These are phyloP conservation scores for Tetrastigma voinierianum DNA, from an alignment of 164 flowering plant species.

Conservation along the genomic window DNA sequence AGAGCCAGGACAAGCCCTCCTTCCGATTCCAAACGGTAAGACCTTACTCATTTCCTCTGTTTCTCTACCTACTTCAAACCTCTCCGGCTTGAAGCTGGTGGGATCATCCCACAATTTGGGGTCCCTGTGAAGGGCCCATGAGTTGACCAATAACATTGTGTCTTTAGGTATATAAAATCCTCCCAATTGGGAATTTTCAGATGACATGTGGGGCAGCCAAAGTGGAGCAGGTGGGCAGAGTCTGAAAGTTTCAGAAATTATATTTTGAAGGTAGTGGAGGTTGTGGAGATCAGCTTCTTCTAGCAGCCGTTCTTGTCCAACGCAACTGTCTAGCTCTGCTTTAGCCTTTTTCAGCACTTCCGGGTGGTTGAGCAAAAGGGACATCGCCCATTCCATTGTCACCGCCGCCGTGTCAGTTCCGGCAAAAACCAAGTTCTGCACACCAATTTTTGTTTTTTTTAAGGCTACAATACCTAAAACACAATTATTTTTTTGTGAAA, in stretches of 20 bases:
- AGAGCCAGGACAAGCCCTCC: neutral
- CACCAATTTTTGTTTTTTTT: no score
- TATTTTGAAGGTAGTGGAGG: neutral
- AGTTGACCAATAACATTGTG: neutral
- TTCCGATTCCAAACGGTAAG: neutral
- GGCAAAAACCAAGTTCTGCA: neutral
- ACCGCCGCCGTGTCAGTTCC: neutral
- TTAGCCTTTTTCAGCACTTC: neutral
- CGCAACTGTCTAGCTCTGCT: neutral
- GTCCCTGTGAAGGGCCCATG: neutral
- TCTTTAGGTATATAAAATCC: neutral
- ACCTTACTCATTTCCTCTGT: neutral
- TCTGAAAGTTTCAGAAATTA: neutral
- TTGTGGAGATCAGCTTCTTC: neutral
- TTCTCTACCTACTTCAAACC: no score
- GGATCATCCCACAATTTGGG: neutral
- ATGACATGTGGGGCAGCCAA: no score
- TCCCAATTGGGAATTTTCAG: no score
- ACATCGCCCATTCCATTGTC: conserved; percentile 21
- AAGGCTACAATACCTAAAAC: no score
- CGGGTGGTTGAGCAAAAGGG: neutral
- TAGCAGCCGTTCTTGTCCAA: neutral
- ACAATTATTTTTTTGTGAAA: no score
- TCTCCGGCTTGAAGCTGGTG: neutral
- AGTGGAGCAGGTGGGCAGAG: no score